Conservation (phyloP, 2,329 filamentous ascomycete species). For the Rutstroemia sp. region DNA sequence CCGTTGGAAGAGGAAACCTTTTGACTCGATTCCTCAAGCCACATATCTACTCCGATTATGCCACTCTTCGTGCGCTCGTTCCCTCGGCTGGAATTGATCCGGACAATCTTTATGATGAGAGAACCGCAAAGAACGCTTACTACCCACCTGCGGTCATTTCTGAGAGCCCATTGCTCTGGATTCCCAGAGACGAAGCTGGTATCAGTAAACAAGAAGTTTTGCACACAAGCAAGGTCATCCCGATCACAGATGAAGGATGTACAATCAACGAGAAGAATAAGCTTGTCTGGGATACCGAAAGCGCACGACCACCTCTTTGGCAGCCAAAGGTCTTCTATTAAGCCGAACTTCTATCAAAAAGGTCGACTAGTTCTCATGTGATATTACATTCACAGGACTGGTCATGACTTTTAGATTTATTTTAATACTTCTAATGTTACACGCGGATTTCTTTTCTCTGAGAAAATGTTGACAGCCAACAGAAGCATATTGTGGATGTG, state of each 20-base stretch:
- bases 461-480: no score
- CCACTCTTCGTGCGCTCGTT: slow-evolving; percentile 60
- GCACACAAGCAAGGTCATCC: slow-evolving; percentile 63
- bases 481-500: background rate
- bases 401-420: no score
- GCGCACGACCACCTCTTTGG: slow-evolving; percentile 51
- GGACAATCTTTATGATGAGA: slow-evolving; percentile 51
- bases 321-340: slow-evolving; percentile 39
- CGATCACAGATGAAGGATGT: slow-evolving; percentile 75
- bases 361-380: background rate
- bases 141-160: slow-evolving; percentile 62
- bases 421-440: no score
- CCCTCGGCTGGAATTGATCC: slow-evolving; percentile 42
- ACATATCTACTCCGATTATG: slow-evolving; percentile 68
- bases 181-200: slow-evolving; percentile 67
- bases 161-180: slow-evolving; percentile 68
- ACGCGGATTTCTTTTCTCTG: no score
- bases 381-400: background rate
- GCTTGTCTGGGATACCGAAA: slow-evolving; percentile 49
- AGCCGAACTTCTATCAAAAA: no score
- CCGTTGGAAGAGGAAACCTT: slow-evolving; percentile 46
- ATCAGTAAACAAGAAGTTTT: slow-evolving; percentile 71
- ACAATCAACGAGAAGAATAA: slow-evolving; percentile 63
- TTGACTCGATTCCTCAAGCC: slow-evolving; percentile 68
- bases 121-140: slow-evolving; percentile 60